Evolutionary conservation across 768 basidiomycete species (phyloP).

Genomic region (Agrocybe chaxingu): DNA sequence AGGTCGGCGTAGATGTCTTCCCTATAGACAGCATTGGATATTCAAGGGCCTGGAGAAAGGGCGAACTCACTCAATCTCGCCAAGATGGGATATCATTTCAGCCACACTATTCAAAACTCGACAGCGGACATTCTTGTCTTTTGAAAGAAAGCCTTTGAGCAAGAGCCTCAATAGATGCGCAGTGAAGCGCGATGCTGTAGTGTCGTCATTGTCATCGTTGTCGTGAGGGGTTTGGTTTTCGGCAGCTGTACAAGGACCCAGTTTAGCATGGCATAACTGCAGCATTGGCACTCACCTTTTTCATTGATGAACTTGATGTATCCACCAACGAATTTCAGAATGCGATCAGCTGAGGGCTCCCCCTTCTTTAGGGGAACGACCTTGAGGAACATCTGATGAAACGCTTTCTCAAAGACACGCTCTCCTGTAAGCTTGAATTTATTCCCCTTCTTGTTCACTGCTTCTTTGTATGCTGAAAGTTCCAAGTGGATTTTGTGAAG

Average conservation of each 20-base stretch:
- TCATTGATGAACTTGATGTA: conserved; percentile 76
- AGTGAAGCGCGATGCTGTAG: conserved; percentile 66
- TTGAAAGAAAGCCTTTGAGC: conserved; percentile 74
- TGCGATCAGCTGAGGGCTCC: conserved; percentile 64
- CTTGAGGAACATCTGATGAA: conserved; percentile 57
- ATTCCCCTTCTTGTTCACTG: conserved; percentile 40
- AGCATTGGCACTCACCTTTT: conserved; percentile 50
- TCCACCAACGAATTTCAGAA: conserved; percentile 78
- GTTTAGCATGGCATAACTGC: background rate
- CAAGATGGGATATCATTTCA: conserved; percentile 76
- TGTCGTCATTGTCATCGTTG: conserved; percentile 49
- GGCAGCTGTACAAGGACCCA: conserved; percentile 31
- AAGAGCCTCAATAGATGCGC: conserved; percentile 62
- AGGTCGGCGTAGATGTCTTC: conserved; percentile 71
- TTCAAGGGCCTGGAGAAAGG: background rate
- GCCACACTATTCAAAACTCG: conserved; percentile 75
- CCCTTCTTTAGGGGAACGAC: conserved; percentile 81
- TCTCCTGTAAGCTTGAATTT: conserved; percentile 65
- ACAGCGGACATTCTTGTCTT: conserved; percentile 85
- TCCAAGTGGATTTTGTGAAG: conserved; percentile 77
- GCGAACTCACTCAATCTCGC: conserved; percentile 76
- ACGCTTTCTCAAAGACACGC: conserved; percentile 64
- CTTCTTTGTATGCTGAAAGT: conserved; percentile 51
- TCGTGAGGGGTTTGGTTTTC: conserved; percentile 25
- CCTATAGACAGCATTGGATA: conserved; percentile 34